Percentiles rank a stretch among this genome's conserved stretches.
Evolutionary conservation across 2,329 filamentous ascomycete genomes (phyloP).

Genomic region (Aureobasidium namibiae): DNA sequence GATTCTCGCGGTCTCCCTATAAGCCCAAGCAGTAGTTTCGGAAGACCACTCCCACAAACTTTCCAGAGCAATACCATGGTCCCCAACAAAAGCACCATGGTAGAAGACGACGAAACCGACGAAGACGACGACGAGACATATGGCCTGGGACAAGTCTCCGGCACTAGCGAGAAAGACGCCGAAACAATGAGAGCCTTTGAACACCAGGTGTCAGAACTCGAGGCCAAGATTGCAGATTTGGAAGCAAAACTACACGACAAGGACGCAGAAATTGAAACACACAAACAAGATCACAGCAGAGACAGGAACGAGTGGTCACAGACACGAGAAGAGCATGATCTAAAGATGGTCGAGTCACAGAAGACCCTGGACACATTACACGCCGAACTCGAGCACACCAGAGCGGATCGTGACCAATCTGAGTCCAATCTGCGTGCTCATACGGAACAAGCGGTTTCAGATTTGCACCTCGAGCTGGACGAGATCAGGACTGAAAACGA

Average conservation of each 20-base stretch:
- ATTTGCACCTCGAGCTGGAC: slow-evolving; percentile 14
- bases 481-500: slow-evolving; percentile 20
- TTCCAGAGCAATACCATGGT: slow-evolving; percentile 95
- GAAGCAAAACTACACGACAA: slow-evolving; percentile 62
- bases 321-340: slow-evolving; percentile 59
- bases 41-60: slow-evolving; percentile 74
- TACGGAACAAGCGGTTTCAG: slow-evolving; percentile 13
- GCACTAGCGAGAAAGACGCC: slow-evolving; percentile 27
- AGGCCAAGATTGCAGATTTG: slow-evolving; percentile 63
- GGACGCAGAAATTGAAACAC: slow-evolving; percentile 60
- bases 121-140: slow-evolving; percentile 55
- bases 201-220: slow-evolving; percentile 63
- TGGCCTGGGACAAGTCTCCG: slow-evolving; percentile 43
- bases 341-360: slow-evolving; percentile 20
- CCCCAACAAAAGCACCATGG: slow-evolving; percentile 94
- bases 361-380: slow-evolving; percentile 10
- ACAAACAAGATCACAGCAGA: slow-evolving; percentile 33
- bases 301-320: slow-evolving; percentile 22
- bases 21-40: slow-evolving; percentile 46
- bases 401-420: slow-evolving; percentile 30
- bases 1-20: slow-evolving; percentile 17
- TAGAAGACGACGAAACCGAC: slow-evolving; percentile 83
- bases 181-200: slow-evolving; percentile 74
- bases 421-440: slow-evolving; percentile 16
- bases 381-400: slow-evolving; percentile 48